Evolutionary conservation across 179 eudicot genomes (phyloP), one percentile per base, ranked within the genome.

Genomic region (Spinacia oleracea): DNA sequence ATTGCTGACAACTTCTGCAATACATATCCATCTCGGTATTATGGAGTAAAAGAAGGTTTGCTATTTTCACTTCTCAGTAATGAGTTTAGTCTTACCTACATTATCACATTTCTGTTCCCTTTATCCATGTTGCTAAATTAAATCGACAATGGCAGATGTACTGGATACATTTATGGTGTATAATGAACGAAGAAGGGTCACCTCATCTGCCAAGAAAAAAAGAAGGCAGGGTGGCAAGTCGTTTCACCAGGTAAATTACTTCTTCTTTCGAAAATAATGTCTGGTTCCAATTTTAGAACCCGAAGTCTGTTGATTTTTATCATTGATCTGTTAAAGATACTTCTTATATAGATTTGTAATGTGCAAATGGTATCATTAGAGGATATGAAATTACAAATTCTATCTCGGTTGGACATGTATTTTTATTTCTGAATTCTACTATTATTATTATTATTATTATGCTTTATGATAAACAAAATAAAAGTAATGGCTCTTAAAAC

Each of bases 181-280:
- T 80, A 92, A 96, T 88, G 94, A 94, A 76, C 86, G 99, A 86
- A 87, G 89, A 85, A 92, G 90, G 86, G 99, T 96, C 62, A 96
- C 99, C 69, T 96, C 99, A 76, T 96, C 99, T 79, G 99, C 99
- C 73, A 96, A 96, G 88, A 96, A 90, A 85, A 93, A 87, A 83
- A 87, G 97, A 86, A 90, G 83, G 75, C 90, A 86, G 31, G 85
- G 86, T 56, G 88, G 84, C 84, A 91, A 81, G 84, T 90, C 91
- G 72, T 86, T 96, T 76, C 93, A 90, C 78, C 99, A 96, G 99
- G 99, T 96, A 58, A 75, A 66, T 42, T 50, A 56, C 5, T 32
- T 35, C 21, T 68, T 31, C 6, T 80, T 42, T 18, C 68, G 5
- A 31, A 65, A 34, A 20, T 53, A 29, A 18, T 14, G 59, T 6